Evolutionary conservation across 192 early-diverging fungal genomes (phyloP).

Genomic region (Spinellus fusiger): DNA sequence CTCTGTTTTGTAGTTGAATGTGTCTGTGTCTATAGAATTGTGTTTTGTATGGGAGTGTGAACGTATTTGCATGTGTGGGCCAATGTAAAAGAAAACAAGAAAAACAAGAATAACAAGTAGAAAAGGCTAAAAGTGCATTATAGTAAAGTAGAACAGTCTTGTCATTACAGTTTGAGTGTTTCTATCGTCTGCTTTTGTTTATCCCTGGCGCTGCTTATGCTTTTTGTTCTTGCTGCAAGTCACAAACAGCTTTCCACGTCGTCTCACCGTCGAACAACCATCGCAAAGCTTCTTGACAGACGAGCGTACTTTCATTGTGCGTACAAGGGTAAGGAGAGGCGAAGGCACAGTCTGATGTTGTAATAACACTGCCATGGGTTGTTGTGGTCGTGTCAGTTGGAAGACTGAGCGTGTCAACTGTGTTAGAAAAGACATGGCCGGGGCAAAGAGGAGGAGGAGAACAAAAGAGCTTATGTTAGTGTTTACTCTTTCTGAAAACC

Average conservation of each 20-base stretch:
- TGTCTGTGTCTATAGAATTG: too few relatives aligned
- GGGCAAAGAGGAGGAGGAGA: not conserved
- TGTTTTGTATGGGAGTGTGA: too few relatives aligned
- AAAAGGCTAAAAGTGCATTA: too few relatives aligned
- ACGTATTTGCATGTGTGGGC: too few relatives aligned
- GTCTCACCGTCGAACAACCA: slow-evolving; percentile 79
- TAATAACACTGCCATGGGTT: slow-evolving; percentile 1
- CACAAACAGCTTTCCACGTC: slow-evolving; percentile 81
- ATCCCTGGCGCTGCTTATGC: slow-evolving; percentile 93
- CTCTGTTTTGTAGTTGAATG: too few relatives aligned
- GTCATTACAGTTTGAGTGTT: not conserved
- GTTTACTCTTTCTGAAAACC: not conserved
- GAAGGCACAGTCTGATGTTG: slow-evolving; percentile 13
- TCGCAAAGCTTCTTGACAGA: slow-evolving; percentile 89
- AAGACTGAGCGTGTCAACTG: slow-evolving; percentile 6
- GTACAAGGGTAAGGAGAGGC: slow-evolving; percentile 30
- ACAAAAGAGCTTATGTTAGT: not conserved
- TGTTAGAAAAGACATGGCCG: slow-evolving; percentile 12
- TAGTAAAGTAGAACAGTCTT: too few relatives aligned
- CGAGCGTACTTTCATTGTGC: slow-evolving; percentile 84
- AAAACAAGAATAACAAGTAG: too few relatives aligned
- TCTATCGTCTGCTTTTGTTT: slow-evolving; percentile 18
- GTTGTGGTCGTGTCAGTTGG: slow-evolving; percentile 5
- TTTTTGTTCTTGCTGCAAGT: slow-evolving; percentile 87
- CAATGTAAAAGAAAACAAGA: too few relatives aligned